Evolutionary conservation across 768 basidiomycete genomes (phyloP), one percentile per base, ranked within the genome.

Genomic region (Mrakia blollopis): DNA sequence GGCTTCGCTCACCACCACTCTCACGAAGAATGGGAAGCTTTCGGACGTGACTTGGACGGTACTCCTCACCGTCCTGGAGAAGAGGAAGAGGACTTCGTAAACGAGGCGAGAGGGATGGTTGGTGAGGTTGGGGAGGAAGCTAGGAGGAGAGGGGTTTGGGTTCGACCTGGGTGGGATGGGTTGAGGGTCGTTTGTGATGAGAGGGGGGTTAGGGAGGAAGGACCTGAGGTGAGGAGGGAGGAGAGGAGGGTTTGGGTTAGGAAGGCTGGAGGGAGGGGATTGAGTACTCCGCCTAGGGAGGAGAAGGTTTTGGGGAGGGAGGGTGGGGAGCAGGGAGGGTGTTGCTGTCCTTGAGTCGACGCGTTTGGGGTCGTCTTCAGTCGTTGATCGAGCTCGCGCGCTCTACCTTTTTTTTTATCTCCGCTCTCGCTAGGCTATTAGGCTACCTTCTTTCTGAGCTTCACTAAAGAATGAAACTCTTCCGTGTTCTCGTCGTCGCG

Each of bases 1-100:
- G 92, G 93, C 14, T 91, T 92, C 82, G 87, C 87, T 32, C 92
- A 94, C 81, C 88, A 90, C n/a, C 85, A 92, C 41, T 84, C 88
- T 1, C 92, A 94, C 81, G 91, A 90, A 25, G 91, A 92, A 81
- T 93, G 89, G 82, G 86, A 88, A 62, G 87, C 85, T n/a, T 86
- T 93, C 62, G 86, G 88, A 13, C 87, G 89, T 82, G 85, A 85
- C 13, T 85, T 87, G 32, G 77, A 76, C 25, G 78, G 78, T 39
- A 69, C 77, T 44, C 74, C 70, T 71, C 75, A 62, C 86, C 85
- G 62, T 72, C 57, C 28, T 69, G 85, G 85, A 77, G 75, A 78
- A 80, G 81, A 87, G 79, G 57, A 81, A 76, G 73, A 83, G 75
- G 74, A 87, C 86, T 79, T 81, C 78, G 65, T 78, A 80, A 75